Evolutionary conservation across 768 basidiomycete genomes (phyloP).

Genomic region (Nidula microcarpa): DNA sequence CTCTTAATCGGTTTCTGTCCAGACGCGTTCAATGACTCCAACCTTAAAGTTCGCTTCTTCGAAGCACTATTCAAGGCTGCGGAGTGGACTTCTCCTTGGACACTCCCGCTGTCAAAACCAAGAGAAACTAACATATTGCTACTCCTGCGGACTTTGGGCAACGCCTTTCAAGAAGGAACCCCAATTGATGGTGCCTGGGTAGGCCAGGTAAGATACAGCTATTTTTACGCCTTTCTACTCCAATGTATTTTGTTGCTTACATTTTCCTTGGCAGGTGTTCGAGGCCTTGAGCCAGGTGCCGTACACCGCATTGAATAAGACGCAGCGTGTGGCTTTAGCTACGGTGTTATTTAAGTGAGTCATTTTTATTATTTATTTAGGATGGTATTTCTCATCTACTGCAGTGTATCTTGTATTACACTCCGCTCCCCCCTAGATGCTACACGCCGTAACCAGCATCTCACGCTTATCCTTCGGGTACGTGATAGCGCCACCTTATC

Average conservation of each 20-base stretch:
- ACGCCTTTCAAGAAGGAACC: conserved; percentile 63
- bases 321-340: conserved; percentile 71
- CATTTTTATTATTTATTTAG: not conserved
- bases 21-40: conserved; percentile 40
- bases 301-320: conserved; percentile 58
- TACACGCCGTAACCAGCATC: conserved; percentile 34
- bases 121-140: conserved; percentile 86
- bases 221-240: not conserved
- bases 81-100: conserved; percentile 59
- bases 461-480: conserved; percentile 47
- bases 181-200: conserved; percentile 47
- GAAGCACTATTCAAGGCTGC: conserved; percentile 63
- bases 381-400: not conserved
- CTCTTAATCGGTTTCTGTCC: conserved; percentile 67
- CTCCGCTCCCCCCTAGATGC: conserved; percentile 38
- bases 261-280: conserved; percentile 43
- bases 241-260: not conserved
- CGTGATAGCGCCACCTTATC: conserved; percentile 4
- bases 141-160: conserved; percentile 74
- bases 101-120: conserved; percentile 56
- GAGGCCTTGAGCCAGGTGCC: conserved; percentile 46
- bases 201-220: conserved; percentile 35
- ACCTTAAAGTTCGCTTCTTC: conserved; percentile 49
- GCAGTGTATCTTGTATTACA: conserved; percentile 64
- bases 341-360: conserved; percentile 89